Base-by-base conservation (phyloP, 768 basidiomycete genomes). In the Tricholoma furcatifolium region DNA sequence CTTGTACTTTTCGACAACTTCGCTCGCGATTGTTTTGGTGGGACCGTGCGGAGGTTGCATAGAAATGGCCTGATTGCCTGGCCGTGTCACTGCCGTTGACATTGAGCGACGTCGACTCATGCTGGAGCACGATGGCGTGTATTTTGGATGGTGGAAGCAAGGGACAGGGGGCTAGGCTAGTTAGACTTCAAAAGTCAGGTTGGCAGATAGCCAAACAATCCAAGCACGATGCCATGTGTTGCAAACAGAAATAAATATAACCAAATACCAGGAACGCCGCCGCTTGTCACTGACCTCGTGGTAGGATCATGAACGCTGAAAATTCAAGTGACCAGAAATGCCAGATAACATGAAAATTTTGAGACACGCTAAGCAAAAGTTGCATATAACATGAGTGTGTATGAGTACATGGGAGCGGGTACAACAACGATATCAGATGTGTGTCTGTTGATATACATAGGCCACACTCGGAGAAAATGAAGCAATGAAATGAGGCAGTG, bases 1-100 rank as follows among this genome's bases (percentile, higher is more conserved):
- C 53, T 62, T 69, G 66, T 87, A 85, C 67, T 86, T 88, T 70
- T 87, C 85, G 43, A 62, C 60, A 56, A 77, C 64, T 45, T 84
- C 84, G 46, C 74, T 61, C 53, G 80, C 76, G 48, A 71, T 66
- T 32, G 67, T 56, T 41, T 69, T 75, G 27, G 65, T 46, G 14
- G 70, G 61, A 47, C 65, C 53, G 59, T 74, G 72, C 12, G 79
- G 74, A 0, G 81, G 76, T 9, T 74, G 75, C 79, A 83, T 82
- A 58, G 73, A 65, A 65, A 77, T 63, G 63, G 81, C 81, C 60
- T 70, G 73, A 58, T 82, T 79, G 45, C 71, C 65, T 3, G 73
- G 62, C 6, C 73, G 70, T 42, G 67, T 72, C 71, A 78, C 75
- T 42, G 61, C 55, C 18, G 62, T 53, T 7, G 62, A 62, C 27